Evolutionary conservation across 2,329 filamentous ascomycete genomes (phyloP).

Genomic region (Thermomyces lanuginosus): DNA sequence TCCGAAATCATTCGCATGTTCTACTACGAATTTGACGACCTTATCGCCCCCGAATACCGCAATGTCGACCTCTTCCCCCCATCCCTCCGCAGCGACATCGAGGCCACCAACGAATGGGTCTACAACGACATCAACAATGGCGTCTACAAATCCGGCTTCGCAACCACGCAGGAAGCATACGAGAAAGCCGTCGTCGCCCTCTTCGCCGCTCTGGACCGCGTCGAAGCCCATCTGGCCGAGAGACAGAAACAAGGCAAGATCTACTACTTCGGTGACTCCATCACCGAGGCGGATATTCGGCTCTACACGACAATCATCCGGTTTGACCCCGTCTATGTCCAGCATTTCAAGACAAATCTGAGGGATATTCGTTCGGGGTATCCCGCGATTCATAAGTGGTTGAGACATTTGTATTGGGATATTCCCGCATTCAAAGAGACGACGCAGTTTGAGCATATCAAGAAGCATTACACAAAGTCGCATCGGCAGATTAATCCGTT

Average conservation of each 20-base stretch:
- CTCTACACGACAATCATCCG: conserved; percentile 58
- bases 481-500: conserved; percentile 49
- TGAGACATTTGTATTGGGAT: conserved; percentile 74
- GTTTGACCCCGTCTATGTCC: conserved; percentile 65
- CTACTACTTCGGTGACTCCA: conserved; percentile 55
- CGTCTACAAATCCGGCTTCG: conserved; percentile 54
- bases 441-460: conserved; percentile 91
- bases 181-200: conserved; percentile 54
- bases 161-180: conserved; percentile 68
- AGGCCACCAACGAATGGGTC: conserved; percentile 63
- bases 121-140: conserved; percentile 46
- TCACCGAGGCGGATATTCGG: conserved; percentile 73
- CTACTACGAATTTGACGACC: conserved; percentile 60
- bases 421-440: conserved; percentile 60
- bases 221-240: conserved; percentile 51
- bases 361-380: conserved; percentile 73
- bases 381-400: conserved; percentile 63
- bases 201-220: conserved; percentile 60
- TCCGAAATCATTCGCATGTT: conserved; percentile 88
- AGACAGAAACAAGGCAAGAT: conserved; percentile 29
- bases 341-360: conserved; percentile 70
- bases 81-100: conserved; percentile 49
- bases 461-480: conserved; percentile 56
- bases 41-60: conserved; percentile 45
- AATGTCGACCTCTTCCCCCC: conserved; percentile 52